phyloP scores from a whole-genome alignment of 345 rosid species.

The Gossypium turneri region DNA sequence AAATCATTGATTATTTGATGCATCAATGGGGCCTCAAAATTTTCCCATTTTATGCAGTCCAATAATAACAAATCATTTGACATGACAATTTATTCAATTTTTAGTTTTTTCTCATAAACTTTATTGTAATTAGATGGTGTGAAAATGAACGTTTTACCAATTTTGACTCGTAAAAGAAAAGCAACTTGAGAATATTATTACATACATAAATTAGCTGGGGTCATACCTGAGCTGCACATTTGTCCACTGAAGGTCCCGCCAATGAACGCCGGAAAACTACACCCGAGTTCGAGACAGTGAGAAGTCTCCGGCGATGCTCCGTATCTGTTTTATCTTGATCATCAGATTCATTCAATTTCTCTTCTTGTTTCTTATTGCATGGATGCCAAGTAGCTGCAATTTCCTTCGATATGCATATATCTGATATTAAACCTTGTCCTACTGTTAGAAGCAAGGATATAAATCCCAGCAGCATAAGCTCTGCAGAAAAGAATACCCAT shows the following conservation, averaged over 20 bases:
- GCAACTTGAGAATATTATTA: background rate
- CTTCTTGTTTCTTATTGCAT: constrained; percentile 30
- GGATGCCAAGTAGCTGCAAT: constrained; percentile 70
- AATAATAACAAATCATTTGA: background rate
- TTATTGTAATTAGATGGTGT: too few species aligned
- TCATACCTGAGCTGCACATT: constrained; percentile 46
- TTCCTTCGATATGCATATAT: constrained; percentile 56
- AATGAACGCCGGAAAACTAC: constrained; percentile 43
- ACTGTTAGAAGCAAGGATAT: constrained; percentile 75
- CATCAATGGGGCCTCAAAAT: background rate
- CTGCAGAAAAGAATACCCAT: constrained; percentile 24
- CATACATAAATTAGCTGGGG: too few species aligned
- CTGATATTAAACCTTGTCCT: constrained; percentile 41
- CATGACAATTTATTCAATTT: background rate
- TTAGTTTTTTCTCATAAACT: too few species aligned
- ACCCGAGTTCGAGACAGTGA: constrained; percentile 21
- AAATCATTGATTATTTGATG: background rate
- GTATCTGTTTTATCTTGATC: background rate
- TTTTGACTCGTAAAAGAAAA: background rate
- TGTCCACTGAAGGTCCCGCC: constrained; percentile 39
- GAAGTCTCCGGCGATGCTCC: constrained; percentile 48
- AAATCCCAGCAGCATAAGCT: constrained; percentile 88
- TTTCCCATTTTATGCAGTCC: background rate
- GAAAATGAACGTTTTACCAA: background rate
- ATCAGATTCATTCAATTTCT: background rate